Evolutionary conservation across 2,329 filamentous ascomycete species (phyloP), one percentile per base, ranked within the genome.

Genomic region (Didymella pinodella): DNA sequence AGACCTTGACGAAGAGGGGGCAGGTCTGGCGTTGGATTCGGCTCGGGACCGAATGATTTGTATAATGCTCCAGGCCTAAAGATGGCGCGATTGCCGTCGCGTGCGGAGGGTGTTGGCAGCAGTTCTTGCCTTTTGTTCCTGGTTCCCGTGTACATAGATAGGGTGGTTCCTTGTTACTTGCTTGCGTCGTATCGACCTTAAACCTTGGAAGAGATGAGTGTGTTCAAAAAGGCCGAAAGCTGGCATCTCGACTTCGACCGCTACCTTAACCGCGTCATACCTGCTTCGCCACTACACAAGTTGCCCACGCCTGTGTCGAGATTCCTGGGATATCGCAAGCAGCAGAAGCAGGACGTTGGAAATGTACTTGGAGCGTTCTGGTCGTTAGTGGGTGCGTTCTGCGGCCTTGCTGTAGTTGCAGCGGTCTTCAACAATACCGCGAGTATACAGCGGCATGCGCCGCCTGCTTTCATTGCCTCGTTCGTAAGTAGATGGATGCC

Each of bases 191-290:
- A n/a, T 43, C 22, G 11, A n/a, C 4, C 41, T 16, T 48, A 3
- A 5, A 16, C 2, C 10, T n/a, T 6, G 11, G 48, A 25, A 52
- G 16, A 45, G 25, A 67, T 68, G 64, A 51, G 54, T 53, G 54
- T 59, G 3, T 59, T 65, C 16, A 56, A 46, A 16, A 57, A 44
- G 41, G 64, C 66, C 14, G 59, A 64, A 51, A 56, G 61, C 8
- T 75, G 72, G 64, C 82, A 88, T 70, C 87, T 96, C 77, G 86
- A 95, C 77, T 85, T 96, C 63, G 93, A 97, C 81, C 79, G 78
- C n/a, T 86, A 89, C 72, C 74, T 96, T 49, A 92, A 94, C 73
- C 89, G 84, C 2, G 82, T 87, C 60, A 72, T 96, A 25, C 90
- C 90, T 8, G 80, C 84, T 14, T 88, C 89, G 40, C 86, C 85